Conservation (phyloP, 2,329 filamentous ascomycete species). For the Aspergillus sclerotialis region DNA sequence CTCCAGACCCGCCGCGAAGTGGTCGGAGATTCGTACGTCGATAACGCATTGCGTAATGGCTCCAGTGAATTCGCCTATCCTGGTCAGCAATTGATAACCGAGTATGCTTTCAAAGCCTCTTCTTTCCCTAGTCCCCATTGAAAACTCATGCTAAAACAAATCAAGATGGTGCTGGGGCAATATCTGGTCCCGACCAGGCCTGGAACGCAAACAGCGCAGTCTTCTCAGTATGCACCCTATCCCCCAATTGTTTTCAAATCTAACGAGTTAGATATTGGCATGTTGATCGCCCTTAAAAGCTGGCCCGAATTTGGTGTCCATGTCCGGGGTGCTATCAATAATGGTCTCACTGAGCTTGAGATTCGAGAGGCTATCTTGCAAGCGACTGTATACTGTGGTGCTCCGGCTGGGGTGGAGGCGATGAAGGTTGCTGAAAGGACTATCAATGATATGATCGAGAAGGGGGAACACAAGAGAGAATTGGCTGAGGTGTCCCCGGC, state of each 20-base stretch:
- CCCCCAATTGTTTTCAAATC: neutral
- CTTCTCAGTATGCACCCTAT: neutral
- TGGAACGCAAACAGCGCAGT: constrained; percentile 1
- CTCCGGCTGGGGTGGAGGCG: constrained; percentile 39
- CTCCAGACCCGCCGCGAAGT: neutral
- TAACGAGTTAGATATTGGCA: constrained; percentile 41
- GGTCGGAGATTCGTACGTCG: constrained; percentile 1
- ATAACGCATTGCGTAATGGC: neutral
- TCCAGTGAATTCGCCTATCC: constrained; percentile 2
- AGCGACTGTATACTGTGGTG: constrained; percentile 35
- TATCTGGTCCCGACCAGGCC: constrained; percentile 1
- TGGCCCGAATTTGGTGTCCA: constrained; percentile 52
- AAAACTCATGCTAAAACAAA: neutral
- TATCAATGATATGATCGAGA: constrained; percentile 20
- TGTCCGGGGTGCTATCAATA: constrained; percentile 52
- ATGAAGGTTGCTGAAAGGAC: constrained; percentile 24
- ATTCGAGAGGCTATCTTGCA: constrained; percentile 41
- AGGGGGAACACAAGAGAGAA: constrained; percentile 13
- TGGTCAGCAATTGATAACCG: constrained; percentile 1
- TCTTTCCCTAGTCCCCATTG: neutral
- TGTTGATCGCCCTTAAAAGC: constrained; percentile 54
- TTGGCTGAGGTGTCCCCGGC: neutral
- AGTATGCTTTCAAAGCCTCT: neutral
- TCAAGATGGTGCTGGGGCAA: constrained; percentile 1
- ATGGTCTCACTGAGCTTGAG: constrained; percentile 52